phyloP scores from a whole-genome alignment of 2,329 filamentous ascomycete species.

The Ophiostoma tasmaniense region DNA sequence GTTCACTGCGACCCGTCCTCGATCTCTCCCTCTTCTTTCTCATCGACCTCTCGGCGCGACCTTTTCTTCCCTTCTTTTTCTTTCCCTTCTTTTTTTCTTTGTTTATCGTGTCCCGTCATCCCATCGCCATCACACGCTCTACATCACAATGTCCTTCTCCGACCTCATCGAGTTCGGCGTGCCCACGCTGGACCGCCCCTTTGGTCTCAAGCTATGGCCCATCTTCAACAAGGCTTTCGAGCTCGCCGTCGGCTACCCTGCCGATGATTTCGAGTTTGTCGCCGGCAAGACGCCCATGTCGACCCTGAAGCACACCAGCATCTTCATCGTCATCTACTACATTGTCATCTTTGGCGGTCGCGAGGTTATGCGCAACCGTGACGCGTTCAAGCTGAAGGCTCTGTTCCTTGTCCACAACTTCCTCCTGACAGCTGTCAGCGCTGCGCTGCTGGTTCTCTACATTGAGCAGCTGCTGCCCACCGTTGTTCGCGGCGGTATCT shows the following conservation, averaged over 20 bases:
- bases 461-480: conserved; percentile 85
- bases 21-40: background rate
- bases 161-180: conserved; percentile 41
- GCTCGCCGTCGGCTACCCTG: conserved; percentile 67
- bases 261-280: conserved; percentile 77
- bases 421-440: conserved; percentile 80
- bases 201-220: conserved; percentile 87
- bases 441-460: conserved; percentile 71
- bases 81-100: background rate
- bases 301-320: conserved; percentile 71
- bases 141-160: conserved; percentile 18
- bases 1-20: conserved; percentile 9
- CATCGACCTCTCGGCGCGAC: conserved; percentile 6
- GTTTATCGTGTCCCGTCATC: background rate
- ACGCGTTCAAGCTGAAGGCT: conserved; percentile 76
- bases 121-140: background rate
- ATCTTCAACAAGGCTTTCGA: conserved; percentile 85
- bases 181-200: conserved; percentile 83
- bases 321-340: conserved; percentile 84
- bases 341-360: conserved; percentile 86
- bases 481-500: conserved; percentile 70
- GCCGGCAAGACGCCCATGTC: conserved; percentile 81
- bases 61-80: background rate
- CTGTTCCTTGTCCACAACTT: conserved; percentile 97
- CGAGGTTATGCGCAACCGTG: conserved; percentile 80